phyloP scores from a whole-genome alignment of 371 early-diverging fungal genomes.

The Lichtheimia ornata region DNA sequence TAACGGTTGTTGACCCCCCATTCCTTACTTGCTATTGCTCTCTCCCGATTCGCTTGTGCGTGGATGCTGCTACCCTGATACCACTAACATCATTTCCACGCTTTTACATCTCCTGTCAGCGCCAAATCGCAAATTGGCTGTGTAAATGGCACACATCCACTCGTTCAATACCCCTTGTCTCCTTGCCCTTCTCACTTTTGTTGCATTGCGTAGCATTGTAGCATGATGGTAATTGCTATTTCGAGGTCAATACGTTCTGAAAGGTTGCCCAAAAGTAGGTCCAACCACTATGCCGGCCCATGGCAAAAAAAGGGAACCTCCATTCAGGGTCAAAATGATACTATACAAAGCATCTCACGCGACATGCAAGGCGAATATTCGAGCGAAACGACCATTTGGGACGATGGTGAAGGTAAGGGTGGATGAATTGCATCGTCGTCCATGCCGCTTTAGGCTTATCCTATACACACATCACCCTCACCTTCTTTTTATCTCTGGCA shows the following conservation, averaged over 20 bases:
- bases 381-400: too few relatives aligned
- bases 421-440: too few relatives aligned
- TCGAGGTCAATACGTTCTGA: neutral
- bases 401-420: too few relatives aligned
- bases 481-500: neutral
- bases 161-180: neutral
- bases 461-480: neutral
- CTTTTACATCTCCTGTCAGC: neutral
- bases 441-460: too few relatives aligned
- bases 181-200: constrained; percentile 3
- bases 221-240: constrained; percentile 1
- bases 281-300: neutral
- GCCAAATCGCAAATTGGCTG: constrained; percentile 3
- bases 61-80: too few relatives aligned
- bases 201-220: neutral
- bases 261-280: neutral
- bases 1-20: neutral
- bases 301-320: neutral
- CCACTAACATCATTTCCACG: too few relatives aligned
- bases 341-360: too few relatives aligned
- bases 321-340: constrained; percentile 1
- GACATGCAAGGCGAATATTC: too few relatives aligned
- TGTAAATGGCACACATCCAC: neutral
- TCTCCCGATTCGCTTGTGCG: too few relatives aligned
- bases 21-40: too few relatives aligned